Evolutionary conservation across 2,329 filamentous ascomycete species (phyloP).

Genomic region (Arthrobotrys entomopaga): DNA sequence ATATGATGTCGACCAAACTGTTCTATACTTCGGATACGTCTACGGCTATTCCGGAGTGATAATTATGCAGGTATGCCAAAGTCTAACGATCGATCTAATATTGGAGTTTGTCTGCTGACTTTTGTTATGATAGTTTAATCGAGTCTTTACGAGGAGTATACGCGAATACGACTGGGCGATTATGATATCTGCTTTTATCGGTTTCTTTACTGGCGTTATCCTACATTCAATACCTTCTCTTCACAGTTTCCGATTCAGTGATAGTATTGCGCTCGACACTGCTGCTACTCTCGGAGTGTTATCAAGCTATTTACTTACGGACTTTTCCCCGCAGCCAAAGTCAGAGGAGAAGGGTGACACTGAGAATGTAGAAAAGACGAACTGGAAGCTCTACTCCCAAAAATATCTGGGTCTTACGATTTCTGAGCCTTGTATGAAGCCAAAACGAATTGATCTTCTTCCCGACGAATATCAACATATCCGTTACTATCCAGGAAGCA

Average conservation of each 20-base stretch:
- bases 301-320: conserved; percentile 58
- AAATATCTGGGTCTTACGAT: conserved; percentile 54
- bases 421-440: conserved; percentile 21
- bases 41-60: conserved; percentile 62
- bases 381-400: conserved; percentile 57
- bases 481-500: conserved; percentile 31
- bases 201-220: conserved; percentile 61
- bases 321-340: conserved; percentile 52
- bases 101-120: not conserved
- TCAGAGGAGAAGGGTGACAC: conserved; percentile 27
- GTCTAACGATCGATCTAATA: not conserved
- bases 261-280: conserved; percentile 60
- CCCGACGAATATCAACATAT: conserved; percentile 36
- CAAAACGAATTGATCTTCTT: conserved; percentile 10
- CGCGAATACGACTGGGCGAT: conserved; percentile 61
- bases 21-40: conserved; percentile 61
- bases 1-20: conserved; percentile 59
- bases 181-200: conserved; percentile 60
- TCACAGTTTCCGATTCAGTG: conserved; percentile 59
- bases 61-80: conserved; percentile 60
- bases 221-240: conserved; percentile 60
- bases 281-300: conserved; percentile 60
- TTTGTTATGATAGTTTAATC: conserved; percentile 60
- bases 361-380: conserved; percentile 52
- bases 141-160: conserved; percentile 62